These are phyloP conservation scores for Entomortierella parvispora DNA, from an alignment of 192 early-diverging fungal genomes.

Conservation along the genomic window DNA sequence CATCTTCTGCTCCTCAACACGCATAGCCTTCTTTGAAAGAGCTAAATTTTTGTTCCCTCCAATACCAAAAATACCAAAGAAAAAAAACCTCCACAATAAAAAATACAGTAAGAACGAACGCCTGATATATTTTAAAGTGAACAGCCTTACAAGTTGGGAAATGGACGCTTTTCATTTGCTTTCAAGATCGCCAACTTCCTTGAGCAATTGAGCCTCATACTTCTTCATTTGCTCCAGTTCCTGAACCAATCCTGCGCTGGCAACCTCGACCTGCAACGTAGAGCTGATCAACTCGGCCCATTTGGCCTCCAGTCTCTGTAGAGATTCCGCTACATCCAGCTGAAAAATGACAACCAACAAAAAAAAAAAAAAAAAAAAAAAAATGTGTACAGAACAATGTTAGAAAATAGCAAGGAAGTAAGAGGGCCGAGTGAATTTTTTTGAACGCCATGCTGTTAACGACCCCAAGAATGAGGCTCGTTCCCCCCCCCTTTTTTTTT, in stretches of 20 bases:
- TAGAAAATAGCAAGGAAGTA: not conserved
- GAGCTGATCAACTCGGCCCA: slow-evolving; percentile 63
- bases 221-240: slow-evolving; percentile 57
- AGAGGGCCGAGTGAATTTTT: not conserved
- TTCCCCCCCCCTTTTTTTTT: not conserved
- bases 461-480: too few species aligned
- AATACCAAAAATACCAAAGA: too few species aligned
- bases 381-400: not conserved
- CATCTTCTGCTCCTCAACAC: not conserved
- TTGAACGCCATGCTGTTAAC: too few species aligned
- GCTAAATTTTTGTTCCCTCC: too few species aligned
- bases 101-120: too few species aligned
- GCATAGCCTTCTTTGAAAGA: too few species aligned
- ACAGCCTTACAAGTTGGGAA: too few species aligned
- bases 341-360: slow-evolving; percentile 9
- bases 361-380: not conserved
- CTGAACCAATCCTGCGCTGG: slow-evolving; percentile 54
- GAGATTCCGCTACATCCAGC: slow-evolving; percentile 53
- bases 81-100: too few species aligned
- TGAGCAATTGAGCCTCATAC: slow-evolving; percentile 45
- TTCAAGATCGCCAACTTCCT: slow-evolving; percentile 29
- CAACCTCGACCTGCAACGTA: slow-evolving; percentile 63
- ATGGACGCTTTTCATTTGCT: not conserved
- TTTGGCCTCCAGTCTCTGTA: slow-evolving; percentile 59
- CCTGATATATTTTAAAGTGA: too few species aligned